These are phyloP conservation scores for Aphanomyces astaci DNA, from an alignment of 352 stramenopile genomes.

Conservation along the genomic window DNA sequence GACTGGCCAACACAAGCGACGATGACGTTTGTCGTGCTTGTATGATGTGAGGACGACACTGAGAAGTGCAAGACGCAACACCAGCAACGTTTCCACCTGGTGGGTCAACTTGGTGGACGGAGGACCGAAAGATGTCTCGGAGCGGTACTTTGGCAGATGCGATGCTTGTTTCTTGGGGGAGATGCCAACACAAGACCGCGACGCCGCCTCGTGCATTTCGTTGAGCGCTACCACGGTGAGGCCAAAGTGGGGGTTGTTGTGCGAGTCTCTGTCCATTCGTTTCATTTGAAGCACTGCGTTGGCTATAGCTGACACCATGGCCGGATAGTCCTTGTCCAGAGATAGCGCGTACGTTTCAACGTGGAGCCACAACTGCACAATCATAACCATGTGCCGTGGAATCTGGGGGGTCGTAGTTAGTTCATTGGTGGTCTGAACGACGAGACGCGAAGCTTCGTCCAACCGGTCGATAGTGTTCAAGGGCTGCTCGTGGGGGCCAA, in stretches of 20 bases:
- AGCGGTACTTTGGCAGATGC: not conserved
- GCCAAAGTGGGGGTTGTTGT: not conserved
- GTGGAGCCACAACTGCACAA: not conserved
- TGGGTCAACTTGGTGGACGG: slow-evolving; percentile 8
- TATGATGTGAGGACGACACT: not conserved
- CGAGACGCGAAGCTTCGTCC: not conserved
- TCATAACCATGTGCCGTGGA: not conserved
- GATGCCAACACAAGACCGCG: too few relatives aligned
- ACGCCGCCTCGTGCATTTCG: not conserved
- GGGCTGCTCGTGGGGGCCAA: not conserved
- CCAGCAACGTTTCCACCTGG: not conserved
- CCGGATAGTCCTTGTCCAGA: not conserved
- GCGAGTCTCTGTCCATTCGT: not conserved
- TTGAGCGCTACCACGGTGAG: not conserved
- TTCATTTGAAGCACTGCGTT: not conserved
- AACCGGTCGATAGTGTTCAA: not conserved
- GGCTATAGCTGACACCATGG: not conserved
- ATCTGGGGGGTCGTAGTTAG: not conserved
- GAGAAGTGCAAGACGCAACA: not conserved
- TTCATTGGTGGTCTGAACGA: not conserved
- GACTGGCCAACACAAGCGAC: not conserved
- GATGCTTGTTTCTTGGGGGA: not conserved
- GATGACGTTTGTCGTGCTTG: not conserved
- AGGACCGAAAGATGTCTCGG: not conserved
- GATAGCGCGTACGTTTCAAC: slow-evolving; percentile 1